phyloP scores from a whole-genome alignment of 1,284 basidiomycete genomes.

The Fistulina hepatica region DNA sequence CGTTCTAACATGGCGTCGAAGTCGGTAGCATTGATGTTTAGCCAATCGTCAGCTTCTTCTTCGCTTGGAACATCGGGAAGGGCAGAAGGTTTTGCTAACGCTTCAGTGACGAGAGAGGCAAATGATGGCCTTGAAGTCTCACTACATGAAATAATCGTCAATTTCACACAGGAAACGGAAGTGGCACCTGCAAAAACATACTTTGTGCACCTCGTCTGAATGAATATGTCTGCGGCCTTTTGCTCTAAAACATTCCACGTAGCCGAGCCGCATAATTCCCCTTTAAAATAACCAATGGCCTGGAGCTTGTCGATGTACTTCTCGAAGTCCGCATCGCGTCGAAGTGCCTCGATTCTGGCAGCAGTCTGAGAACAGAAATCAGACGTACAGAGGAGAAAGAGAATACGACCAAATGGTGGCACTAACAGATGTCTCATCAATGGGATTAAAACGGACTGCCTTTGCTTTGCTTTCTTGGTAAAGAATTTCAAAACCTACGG shows the following conservation, averaged over 20 bases:
- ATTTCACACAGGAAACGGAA: constrained; percentile 2
- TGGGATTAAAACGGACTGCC: constrained; percentile 26
- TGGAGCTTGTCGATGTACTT: constrained; percentile 59
- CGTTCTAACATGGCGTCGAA: constrained; percentile 52
- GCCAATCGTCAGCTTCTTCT: constrained; percentile 69
- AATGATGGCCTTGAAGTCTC: constrained; percentile 60
- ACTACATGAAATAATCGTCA: constrained; percentile 25
- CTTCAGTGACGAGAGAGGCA: constrained; percentile 55
- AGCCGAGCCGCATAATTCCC: constrained; percentile 65
- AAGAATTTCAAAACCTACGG: constrained; percentile 91
- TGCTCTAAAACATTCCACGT: constrained; percentile 65
- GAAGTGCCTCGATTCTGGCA: constrained; percentile 55
- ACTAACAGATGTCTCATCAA: constrained; percentile 39
- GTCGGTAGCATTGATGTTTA: constrained; percentile 50
- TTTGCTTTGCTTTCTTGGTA: constrained; percentile 70
- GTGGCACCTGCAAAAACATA: constrained; percentile 27
- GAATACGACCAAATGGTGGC: not conserved
- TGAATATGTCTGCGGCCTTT: constrained; percentile 57
- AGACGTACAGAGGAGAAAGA: constrained; percentile 1
- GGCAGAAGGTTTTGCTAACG: constrained; percentile 35
- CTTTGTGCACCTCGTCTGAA: constrained; percentile 56
- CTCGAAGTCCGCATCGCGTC: constrained; percentile 50
- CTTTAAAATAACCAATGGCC: constrained; percentile 62
- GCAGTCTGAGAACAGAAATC: constrained; percentile 30
- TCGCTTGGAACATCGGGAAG: no score